phyloP scores from a whole-genome alignment of 225 moss, liverwort and hornwort genomes.

The Takakia lepidozioides region DNA sequence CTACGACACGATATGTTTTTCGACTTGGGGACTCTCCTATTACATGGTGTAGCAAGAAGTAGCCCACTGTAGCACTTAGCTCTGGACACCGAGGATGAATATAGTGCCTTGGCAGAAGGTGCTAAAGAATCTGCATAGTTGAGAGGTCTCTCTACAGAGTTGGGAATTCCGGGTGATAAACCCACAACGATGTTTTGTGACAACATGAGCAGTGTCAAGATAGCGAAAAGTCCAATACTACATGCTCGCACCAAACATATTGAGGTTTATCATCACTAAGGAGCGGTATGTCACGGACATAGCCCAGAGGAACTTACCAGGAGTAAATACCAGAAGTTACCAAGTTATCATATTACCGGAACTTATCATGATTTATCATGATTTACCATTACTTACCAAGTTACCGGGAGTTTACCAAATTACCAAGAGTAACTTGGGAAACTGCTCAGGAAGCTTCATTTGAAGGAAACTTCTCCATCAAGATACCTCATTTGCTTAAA shows the following conservation, averaged over 20 bases:
- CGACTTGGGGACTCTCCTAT: background rate
- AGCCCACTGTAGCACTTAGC: background rate
- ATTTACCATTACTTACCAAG: too few relatives aligned
- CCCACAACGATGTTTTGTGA: background rate
- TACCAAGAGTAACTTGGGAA: too few relatives aligned
- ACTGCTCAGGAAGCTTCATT: too few relatives aligned
- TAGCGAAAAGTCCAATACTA: slow-evolving; percentile 1
- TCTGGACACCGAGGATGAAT: slow-evolving; percentile 4
- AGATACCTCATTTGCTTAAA: too few relatives aligned
- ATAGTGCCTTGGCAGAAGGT: background rate
- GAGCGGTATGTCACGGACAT: too few relatives aligned
- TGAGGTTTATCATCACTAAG: background rate
- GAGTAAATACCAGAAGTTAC: too few relatives aligned
- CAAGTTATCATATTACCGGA: too few relatives aligned
- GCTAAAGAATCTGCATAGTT: background rate
- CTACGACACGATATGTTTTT: background rate
- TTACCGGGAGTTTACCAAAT: too few relatives aligned
- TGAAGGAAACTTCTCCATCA: too few relatives aligned
- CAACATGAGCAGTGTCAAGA: background rate
- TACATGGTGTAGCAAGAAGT: background rate
- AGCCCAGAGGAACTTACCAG: too few relatives aligned
- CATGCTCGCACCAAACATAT: slow-evolving; percentile 2
- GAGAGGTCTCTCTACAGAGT: background rate
- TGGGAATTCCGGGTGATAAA: background rate
- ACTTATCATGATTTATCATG: too few relatives aligned